Evolutionary conservation across 2,329 filamentous ascomycete genomes (phyloP), one percentile per base, ranked within the genome.

Genomic region (Biscogniauxia marginata): DNA sequence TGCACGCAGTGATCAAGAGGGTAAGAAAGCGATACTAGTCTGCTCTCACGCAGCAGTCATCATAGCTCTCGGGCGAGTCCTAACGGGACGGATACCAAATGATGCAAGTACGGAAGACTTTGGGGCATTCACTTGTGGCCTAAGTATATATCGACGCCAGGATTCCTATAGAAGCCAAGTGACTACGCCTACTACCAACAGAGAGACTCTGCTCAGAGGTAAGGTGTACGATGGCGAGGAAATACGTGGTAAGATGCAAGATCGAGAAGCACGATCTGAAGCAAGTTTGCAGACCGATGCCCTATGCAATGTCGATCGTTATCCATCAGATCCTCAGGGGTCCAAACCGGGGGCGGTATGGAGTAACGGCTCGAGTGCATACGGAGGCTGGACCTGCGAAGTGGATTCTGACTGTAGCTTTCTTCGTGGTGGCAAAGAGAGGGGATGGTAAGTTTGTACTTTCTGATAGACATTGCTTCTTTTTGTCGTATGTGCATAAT

Each of bases 31-130:
- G 0, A 80, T 96, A 21, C 73, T 97, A 44, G 80, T 99, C 43
- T 96, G 91, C 74, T 89, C 90, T 1, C 95, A 99, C 76, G 95
- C 95, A 1, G 95, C 95, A 3, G 85, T 88, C 9, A 83, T 98
- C 67, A 97, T 99, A 70, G 88, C 90, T 7, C 83, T 95, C 63
- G 93, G 93, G 0, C 83, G 95, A 44, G 86, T 85, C 1, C 77
- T 99, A 65, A 97, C 93, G 1, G 92, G 91, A 0, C 67, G 73
- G 19, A 86, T 93, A 81, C 93, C 93, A 0, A 81, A 84, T 0
- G 84, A 88, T 69, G 79, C 85, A 24, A 84, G 84, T 7, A 82
- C 83, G 52, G 88, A 95, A 60, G 93, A 97, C 72, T 97, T 96
- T 70, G 79, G 82, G 57, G 91, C 91, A 58, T 96, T 88, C 71